A percentile compares a stretch with the other conserved stretches of the same genome.
Conservation (phyloP, 768 basidiomycete species). For the Xanthoconium stramineum region DNA sequence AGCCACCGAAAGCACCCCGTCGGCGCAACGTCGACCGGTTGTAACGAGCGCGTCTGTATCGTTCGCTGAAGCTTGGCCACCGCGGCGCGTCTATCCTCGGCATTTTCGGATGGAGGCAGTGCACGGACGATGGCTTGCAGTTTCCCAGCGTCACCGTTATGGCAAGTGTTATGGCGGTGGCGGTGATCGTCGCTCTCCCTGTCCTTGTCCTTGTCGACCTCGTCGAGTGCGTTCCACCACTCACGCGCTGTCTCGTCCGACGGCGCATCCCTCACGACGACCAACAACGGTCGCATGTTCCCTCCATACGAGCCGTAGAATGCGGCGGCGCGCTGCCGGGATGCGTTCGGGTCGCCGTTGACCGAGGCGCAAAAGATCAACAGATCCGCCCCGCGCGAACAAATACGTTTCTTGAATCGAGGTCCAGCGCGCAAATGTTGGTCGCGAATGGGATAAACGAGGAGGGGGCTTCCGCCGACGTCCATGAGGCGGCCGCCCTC, state of each 20-base stretch:
- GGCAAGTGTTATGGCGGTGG: neutral
- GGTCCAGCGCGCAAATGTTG: constrained; percentile 19
- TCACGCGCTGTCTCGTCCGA: constrained; percentile 17
- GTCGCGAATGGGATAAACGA: constrained; percentile 21
- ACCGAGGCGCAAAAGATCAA: constrained; percentile 22
- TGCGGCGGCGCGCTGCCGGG: constrained; percentile 12
- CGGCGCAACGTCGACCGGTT: constrained; percentile 19
- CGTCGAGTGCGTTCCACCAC: constrained; percentile 20
- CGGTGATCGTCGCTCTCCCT: neutral
- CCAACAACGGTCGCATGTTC: constrained; percentile 25
- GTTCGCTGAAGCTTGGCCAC: constrained; percentile 9
- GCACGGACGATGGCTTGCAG: constrained; percentile 24
- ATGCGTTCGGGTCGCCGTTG: neutral
- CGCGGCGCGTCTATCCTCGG: neutral
- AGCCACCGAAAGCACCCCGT: constrained; percentile 24
- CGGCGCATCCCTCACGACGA: constrained; percentile 21
- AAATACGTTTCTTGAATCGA: constrained; percentile 25
- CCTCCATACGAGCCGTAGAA: constrained; percentile 25
- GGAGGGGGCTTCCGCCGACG: constrained; percentile 12
- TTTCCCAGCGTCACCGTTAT: neutral
- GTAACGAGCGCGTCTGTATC: constrained; percentile 23
- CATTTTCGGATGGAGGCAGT: constrained; percentile 10
- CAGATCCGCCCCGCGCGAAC: constrained; percentile 24
- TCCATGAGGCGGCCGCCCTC: constrained; percentile 22
- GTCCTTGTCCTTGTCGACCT: constrained; percentile 5